Conservation (phyloP, 2,329 filamentous ascomycete genomes). For the Neodidymelliopsis sp. region DNA sequence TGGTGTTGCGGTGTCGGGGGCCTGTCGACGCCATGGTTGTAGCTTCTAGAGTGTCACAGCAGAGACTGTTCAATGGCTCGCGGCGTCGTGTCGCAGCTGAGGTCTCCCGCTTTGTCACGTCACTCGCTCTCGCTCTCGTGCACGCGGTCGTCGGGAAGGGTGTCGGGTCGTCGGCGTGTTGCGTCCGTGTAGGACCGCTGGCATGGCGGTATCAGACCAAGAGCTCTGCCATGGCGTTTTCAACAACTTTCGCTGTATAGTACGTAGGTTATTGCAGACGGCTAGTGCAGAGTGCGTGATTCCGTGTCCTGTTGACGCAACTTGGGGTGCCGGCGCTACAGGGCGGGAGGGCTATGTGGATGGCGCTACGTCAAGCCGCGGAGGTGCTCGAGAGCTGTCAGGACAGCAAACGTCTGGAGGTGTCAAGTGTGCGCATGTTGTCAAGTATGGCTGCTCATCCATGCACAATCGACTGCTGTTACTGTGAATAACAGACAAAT, state of each 20-base stretch:
- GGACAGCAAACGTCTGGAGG: no score
- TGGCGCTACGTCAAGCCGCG: no score
- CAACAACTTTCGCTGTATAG: no score
- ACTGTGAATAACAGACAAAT: background rate
- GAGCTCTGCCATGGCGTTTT: no score
- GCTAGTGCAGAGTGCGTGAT: constrained; percentile 18
- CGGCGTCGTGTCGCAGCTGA: background rate
- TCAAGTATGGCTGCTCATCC: no score
- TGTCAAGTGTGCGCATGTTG: no score
- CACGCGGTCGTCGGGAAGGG: background rate
- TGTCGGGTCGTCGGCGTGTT: background rate
- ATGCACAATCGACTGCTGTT: no score
- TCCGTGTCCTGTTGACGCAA: constrained; percentile 22
- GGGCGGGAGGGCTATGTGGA: background rate
- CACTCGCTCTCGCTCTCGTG: background rate
- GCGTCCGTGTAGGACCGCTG: background rate
- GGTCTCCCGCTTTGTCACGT: background rate
- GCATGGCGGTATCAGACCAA: constrained; percentile 12
- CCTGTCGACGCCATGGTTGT: constrained; percentile 1
- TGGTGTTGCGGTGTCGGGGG: constrained; percentile 37
- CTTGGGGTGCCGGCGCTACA: background rate
- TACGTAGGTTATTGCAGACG: background rate
- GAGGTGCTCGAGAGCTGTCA: no score
- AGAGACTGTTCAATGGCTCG: background rate
- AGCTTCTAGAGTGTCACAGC: background rate